Evolutionary conservation across 2,329 filamentous ascomycete species (phyloP).

Genomic region (Sclerotinia subarctica): DNA sequence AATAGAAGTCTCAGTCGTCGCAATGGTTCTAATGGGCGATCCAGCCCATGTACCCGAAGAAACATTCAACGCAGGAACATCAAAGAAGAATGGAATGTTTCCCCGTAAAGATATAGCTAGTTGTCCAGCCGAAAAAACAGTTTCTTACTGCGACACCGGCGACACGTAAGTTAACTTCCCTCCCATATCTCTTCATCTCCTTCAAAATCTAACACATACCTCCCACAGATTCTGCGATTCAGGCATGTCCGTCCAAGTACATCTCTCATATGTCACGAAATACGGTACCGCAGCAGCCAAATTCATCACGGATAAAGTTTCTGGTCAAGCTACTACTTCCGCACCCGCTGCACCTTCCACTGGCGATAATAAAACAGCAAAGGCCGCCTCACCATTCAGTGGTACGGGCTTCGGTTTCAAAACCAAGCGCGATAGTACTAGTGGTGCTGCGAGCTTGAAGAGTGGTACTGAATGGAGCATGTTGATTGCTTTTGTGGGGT

Average conservation of each 20-base stretch:
- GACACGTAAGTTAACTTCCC: slow-evolving; percentile 1
- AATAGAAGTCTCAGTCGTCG: slow-evolving; percentile 33
- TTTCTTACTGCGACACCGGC: slow-evolving; percentile 7
- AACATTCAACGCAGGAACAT: slow-evolving; percentile 37
- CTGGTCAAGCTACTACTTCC: background rate
- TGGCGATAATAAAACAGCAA: background rate
- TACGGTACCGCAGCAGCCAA: slow-evolving; percentile 14
- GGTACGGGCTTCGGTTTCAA: too few species aligned
- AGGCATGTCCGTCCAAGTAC: background rate
- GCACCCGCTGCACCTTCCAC: background rate
- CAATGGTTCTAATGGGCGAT: slow-evolving; percentile 41
- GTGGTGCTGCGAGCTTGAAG: background rate
- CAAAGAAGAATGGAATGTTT: slow-evolving; percentile 33
- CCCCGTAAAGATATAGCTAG: slow-evolving; percentile 23
- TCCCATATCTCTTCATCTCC: background rate
- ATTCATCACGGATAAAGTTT: slow-evolving; percentile 16
- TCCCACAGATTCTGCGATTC: slow-evolving; percentile 12
- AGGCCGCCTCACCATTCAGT: background rate
- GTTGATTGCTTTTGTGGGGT: background rate
- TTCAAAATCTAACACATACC: background rate
- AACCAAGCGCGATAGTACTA: background rate
- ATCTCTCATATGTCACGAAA: slow-evolving; percentile 4
- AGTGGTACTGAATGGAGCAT: background rate
- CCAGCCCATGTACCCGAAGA: slow-evolving; percentile 37
- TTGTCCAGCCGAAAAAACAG: background rate